These are phyloP conservation scores for Acmispon strigosus DNA, from an alignment of 306 rosid genomes.

Conservation along the genomic window DNA sequence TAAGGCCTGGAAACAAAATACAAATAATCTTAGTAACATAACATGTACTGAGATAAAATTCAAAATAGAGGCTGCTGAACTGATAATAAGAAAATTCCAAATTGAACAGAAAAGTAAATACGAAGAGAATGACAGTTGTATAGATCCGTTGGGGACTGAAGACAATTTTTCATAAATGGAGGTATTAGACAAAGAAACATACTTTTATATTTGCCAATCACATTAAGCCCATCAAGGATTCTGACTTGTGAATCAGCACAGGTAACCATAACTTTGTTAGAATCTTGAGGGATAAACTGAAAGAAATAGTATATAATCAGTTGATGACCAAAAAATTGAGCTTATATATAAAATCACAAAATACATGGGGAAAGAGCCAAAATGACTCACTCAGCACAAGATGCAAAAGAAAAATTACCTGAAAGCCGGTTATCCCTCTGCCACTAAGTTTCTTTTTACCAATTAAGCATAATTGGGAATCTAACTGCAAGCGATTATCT, in stretches of 20 bases:
- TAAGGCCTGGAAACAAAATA: constrained; percentile 44
- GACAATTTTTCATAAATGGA: background rate
- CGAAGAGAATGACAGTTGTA: background rate
- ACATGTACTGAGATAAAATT: background rate
- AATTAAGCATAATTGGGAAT: constrained; percentile 48
- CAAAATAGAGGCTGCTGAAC: background rate
- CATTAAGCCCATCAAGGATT: constrained; percentile 65
- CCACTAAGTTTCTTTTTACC: constrained; percentile 70
- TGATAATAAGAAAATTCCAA: background rate
- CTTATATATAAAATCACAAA: background rate
- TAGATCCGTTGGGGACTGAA: background rate
- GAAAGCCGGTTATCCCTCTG: constrained; percentile 83
- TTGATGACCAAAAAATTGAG: background rate
- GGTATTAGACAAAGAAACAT: constrained; percentile 19
- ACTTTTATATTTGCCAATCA: constrained; percentile 82
- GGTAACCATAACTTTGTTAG: constrained; percentile 72
- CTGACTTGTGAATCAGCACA: constrained; percentile 85
- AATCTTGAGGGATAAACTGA: constrained; percentile 76
- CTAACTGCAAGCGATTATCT: constrained; percentile 70
- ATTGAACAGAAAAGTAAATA: background rate
- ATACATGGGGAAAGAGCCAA: background rate
- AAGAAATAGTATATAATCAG: constrained; percentile 17
- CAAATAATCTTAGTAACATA: constrained; percentile 23
- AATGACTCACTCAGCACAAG: constrained; percentile 11
- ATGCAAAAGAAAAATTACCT: constrained; percentile 39